phyloP scores from a whole-genome alignment of 1,284 basidiomycete genomes.

The Leccinum subrobustum region DNA sequence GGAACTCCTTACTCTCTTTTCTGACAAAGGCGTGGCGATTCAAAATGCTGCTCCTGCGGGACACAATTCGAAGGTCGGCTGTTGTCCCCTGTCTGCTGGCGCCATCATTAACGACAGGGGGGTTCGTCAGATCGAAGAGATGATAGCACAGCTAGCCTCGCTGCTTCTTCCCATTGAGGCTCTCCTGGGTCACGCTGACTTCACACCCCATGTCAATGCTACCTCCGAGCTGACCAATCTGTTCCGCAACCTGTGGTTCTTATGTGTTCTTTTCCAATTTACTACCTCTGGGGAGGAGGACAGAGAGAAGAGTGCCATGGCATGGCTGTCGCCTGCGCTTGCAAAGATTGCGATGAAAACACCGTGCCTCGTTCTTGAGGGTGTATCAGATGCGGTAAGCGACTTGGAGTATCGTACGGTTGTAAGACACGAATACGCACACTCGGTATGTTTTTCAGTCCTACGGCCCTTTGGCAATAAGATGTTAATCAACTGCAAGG shows the following conservation, averaged over 20 bases:
- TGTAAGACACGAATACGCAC: conserved; percentile 84
- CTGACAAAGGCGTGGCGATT: conserved; percentile 89
- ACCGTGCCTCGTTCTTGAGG: conserved; percentile 82
- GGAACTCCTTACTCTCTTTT: conserved; percentile 84
- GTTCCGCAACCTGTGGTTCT: conserved; percentile 95
- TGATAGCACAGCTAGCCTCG: conserved; percentile 83
- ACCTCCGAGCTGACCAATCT: conserved; percentile 70
- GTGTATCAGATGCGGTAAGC: conserved; percentile 81
- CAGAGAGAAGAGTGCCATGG: conserved; percentile 57
- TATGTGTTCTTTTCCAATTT: conserved; percentile 85
- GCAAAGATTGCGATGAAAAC: conserved; percentile 86
- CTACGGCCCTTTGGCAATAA: background rate
- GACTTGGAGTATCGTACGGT: conserved; percentile 95
- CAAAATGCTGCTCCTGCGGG: conserved; percentile 75
- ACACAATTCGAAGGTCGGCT: conserved; percentile 59
- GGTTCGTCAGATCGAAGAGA: conserved; percentile 66
- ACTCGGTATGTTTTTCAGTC: conserved; percentile 49
- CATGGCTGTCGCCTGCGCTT: conserved; percentile 77
- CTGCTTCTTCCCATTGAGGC: conserved; percentile 90
- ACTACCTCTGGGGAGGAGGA: conserved; percentile 45
- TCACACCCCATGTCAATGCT: conserved; percentile 61
- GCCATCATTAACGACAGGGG: conserved; percentile 10
- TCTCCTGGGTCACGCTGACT: conserved; percentile 75
- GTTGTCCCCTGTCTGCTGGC: conserved; percentile 4
- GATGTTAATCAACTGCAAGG: conserved; percentile 40